phyloP scores from a whole-genome alignment of 495 filamentous ascomycete species.

The Pyrenopolyporus hunteri region DNA sequence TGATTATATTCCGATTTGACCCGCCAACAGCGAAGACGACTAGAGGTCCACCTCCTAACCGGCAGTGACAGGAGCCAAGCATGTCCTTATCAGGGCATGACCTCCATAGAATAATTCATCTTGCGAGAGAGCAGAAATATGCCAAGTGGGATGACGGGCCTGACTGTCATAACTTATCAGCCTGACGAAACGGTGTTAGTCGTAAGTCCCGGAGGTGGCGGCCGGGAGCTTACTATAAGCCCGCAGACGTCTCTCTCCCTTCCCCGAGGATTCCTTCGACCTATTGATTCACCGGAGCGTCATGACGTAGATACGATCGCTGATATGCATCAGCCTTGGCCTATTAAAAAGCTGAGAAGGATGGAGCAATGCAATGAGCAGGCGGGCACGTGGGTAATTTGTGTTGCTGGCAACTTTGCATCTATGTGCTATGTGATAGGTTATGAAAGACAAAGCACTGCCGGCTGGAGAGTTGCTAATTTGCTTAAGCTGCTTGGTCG shows the following conservation, averaged over 20 bases:
- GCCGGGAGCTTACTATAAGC: too few relatives aligned
- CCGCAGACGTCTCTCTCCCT: neutral
- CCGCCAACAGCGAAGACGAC: too few relatives aligned
- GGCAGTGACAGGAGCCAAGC: too few relatives aligned
- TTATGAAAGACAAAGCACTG: slow-evolving; percentile 7
- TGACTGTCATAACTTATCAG: too few relatives aligned
- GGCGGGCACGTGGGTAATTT: slow-evolving; percentile 19
- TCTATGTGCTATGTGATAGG: slow-evolving; percentile 32
- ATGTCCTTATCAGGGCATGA: too few relatives aligned
- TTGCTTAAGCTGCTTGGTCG: neutral
- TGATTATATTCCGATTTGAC: too few relatives aligned
- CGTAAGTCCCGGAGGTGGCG: too few relatives aligned
- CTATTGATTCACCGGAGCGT: neutral
- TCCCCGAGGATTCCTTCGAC: slow-evolving; percentile 7
- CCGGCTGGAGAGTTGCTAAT: neutral
- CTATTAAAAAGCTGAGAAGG: neutral
- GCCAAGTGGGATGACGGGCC: too few relatives aligned
- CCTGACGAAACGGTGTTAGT: too few relatives aligned
- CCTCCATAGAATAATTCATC: too few relatives aligned
- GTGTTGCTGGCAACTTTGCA: slow-evolving; percentile 11
- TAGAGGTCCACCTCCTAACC: too few relatives aligned
- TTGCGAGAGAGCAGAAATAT: too few relatives aligned
- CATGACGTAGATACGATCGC: slow-evolving; percentile 12
- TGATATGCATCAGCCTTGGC: neutral
- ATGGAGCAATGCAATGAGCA: slow-evolving; percentile 10